A percentile compares a stretch with the other conserved stretches of the same genome.
Evolutionary conservation across 2,329 filamentous ascomycete genomes (phyloP).

Genomic region (Arthrobotrys iridis): DNA sequence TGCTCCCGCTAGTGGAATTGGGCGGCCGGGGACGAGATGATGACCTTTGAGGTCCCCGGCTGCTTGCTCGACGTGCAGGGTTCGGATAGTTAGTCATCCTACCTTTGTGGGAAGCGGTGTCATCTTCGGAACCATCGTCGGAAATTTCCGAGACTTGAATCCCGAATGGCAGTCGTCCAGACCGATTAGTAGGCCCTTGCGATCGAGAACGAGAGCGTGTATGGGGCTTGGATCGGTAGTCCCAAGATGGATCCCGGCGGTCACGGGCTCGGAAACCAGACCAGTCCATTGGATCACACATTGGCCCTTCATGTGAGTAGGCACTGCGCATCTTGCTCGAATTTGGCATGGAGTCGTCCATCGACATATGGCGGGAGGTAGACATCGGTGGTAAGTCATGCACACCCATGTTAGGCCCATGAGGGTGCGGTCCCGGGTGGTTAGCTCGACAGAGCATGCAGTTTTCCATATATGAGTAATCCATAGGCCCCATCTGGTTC

Average conservation of each 20-base stretch:
- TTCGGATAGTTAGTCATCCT: not conserved
- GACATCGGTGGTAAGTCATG: slow-evolving; percentile 19
- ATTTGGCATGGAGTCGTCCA: slow-evolving; percentile 17
- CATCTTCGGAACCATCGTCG: slow-evolving; percentile 21
- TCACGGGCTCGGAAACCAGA: not conserved
- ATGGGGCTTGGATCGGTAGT: not conserved
- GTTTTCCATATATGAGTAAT: slow-evolving; percentile 10
- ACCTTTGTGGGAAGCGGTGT: not conserved
- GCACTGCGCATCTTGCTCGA: slow-evolving; percentile 13
- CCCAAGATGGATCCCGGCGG: not conserved
- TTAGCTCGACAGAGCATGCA: slow-evolving; percentile 29
- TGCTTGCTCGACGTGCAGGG: not conserved
- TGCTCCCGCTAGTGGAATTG: not conserved
- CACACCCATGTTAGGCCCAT: slow-evolving; percentile 9
- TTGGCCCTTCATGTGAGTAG: slow-evolving; percentile 4
- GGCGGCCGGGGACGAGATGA: not conserved
- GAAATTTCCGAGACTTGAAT: slow-evolving; percentile 5
- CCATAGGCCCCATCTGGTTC: not conserved
- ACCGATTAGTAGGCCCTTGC: not conserved
- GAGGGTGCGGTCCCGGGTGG: slow-evolving; percentile 34
- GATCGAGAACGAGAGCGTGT: not conserved
- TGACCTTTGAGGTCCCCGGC: not conserved
- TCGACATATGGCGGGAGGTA: slow-evolving; percentile 4
- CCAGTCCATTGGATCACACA: slow-evolving; percentile 36
- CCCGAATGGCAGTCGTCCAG: not conserved